A percentile compares a stretch with the other conserved stretches of the same genome.
Evolutionary conservation across 257 asterid genomes (phyloP).

Genomic region (Echites panduratus): DNA sequence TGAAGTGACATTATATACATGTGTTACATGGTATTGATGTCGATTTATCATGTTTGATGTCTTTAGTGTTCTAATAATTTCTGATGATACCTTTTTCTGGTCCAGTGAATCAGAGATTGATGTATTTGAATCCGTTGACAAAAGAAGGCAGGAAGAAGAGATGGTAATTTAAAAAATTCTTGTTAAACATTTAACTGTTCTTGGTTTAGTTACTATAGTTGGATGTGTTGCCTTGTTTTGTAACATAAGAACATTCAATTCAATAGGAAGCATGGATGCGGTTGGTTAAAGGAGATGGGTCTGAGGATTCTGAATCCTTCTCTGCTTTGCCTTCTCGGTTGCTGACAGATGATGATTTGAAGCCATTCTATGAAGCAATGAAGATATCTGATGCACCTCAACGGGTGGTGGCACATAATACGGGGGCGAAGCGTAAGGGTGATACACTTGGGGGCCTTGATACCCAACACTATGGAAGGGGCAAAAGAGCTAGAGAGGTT

Average conservation of each 20-base stretch:
- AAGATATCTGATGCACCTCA: conserved; percentile 59
- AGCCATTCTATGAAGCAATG: conserved; percentile 80
- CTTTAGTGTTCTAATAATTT: conserved; percentile 3
- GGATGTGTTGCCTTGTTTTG: conserved; percentile 8
- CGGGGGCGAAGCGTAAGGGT: conserved; percentile 73
- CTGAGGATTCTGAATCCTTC: conserved; percentile 42
- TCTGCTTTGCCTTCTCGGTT: conserved; percentile 91
- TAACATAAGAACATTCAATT: conserved; percentile 9
- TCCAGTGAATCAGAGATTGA: conserved; percentile 93
- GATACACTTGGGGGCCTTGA: conserved; percentile 82
- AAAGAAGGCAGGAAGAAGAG: conserved; percentile 70
- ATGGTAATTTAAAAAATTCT: conserved; percentile 45
- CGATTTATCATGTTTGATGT: background rate
- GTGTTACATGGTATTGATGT: background rate
- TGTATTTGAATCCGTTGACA: conserved; percentile 82
- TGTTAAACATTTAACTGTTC: conserved; percentile 10
- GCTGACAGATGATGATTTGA: conserved; percentile 68
- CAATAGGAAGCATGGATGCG: conserved; percentile 72
- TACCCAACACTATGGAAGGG: conserved; percentile 95
- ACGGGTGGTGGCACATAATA: conserved; percentile 36
- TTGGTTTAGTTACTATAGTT: background rate
- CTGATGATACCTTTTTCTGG: conserved; percentile 17
- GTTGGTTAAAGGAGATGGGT: conserved; percentile 35
- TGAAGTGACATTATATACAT: background rate
- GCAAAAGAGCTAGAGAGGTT: conserved; percentile 98